Base-by-base conservation (phyloP, 305 asterid genomes). In the Salvia sclarea region DNA sequence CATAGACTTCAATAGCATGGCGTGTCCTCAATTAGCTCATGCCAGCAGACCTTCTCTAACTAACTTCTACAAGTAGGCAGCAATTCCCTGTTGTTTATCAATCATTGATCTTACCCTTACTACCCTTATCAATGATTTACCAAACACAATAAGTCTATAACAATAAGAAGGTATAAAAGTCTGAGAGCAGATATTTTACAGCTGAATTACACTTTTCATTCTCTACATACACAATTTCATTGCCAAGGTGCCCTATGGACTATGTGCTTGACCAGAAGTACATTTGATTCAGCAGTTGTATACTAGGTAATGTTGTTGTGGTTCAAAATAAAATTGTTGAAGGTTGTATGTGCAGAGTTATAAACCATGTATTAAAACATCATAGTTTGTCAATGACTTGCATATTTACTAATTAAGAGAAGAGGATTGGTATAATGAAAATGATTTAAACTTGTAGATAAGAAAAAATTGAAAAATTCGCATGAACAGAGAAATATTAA, bases 381-480 rank as follows among this genome's bases (percentile, higher is more conserved):
- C 48, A 43, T 56, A 20, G 20, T 53, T 21, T 16, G 6, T 44
- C 11, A 35, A 11, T 22, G 48, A 68, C 17, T 33, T 17, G 10
- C 21, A 30, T 30, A 8, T 38, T 13, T 31, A 45, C 45, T 14
- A 40, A 49, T 31, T 41, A 28, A 57, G 37, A 59, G 31, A 38
- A 25, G 43, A 43, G 35, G 41, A 30, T 13, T 37, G 24, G 20
- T 30, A 22, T 28, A 49, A 62, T 35, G 67, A 45, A 30, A 13
- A 55, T 47, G 31, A 69, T 52, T 3, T 16, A n/a, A 62, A 22
- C 43, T 44, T 37, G 16, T 48, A 17, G 68, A 45, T n/a, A n/a
- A 43, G 8, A 59, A 61, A 22, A 20, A 16, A 8, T 9, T 17
- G 48, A 38, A 45, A 49, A n/a, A 25, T 14, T 3, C 37, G 38